Evolutionary conservation across 805 yeast species (phyloP).

Genomic region (Candida morakotiae): DNA sequence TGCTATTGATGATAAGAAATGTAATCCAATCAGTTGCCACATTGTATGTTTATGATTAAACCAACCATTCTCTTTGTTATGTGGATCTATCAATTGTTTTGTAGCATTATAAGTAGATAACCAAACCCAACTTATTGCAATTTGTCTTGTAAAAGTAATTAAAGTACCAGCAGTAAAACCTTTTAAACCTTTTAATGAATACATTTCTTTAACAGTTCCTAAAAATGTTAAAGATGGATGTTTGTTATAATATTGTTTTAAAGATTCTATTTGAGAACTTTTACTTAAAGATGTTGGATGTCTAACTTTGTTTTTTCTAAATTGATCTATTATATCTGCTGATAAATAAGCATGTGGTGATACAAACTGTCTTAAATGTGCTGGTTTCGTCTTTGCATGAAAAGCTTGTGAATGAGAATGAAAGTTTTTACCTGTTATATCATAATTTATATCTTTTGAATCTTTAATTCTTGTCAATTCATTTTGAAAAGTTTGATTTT

Average conservation of each 20-base stretch:
- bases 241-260: constrained; percentile 38
- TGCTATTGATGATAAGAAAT: constrained; percentile 57
- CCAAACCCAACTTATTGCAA: constrained; percentile 74
- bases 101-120: constrained; percentile 78
- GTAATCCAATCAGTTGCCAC: constrained; percentile 48
- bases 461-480: constrained; percentile 18
- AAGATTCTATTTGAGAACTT: constrained; percentile 14
- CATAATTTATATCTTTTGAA: constrained; percentile 16
- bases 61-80: constrained; percentile 31
- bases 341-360: constrained; percentile 42
- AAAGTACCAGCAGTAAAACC: constrained; percentile 81
- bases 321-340: constrained; percentile 26
- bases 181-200: constrained; percentile 61
- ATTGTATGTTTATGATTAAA: constrained; percentile 42
- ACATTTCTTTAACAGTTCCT: constrained; percentile 61
- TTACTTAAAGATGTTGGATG: background rate
- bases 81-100: constrained; percentile 66
- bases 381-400: constrained; percentile 11
- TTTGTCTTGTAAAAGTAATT: constrained; percentile 81
- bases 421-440: constrained; percentile 19
- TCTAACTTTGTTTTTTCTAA: constrained; percentile 15
- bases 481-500: constrained; percentile 44
- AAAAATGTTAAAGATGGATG: constrained; percentile 52
- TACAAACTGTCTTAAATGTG: constrained; percentile 30
- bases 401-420: constrained; percentile 16